phyloP scores from a whole-genome alignment of 2,329 filamentous ascomycete species.

The Colletotrichum neosansevieriae region DNA sequence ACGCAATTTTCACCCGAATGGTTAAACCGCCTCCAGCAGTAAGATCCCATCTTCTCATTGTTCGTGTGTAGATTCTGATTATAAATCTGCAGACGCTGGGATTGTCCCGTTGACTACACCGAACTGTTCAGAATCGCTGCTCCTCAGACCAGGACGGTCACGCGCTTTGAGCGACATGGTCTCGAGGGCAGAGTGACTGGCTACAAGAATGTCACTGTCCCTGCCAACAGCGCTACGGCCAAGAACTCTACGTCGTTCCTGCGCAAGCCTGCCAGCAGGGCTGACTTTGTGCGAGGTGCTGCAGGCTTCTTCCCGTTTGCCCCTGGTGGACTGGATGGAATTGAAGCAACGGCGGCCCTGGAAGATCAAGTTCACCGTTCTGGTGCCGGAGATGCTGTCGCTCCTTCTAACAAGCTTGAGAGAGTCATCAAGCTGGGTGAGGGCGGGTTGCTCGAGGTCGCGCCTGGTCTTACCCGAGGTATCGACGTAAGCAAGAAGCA shows the following conservation, averaged over 20 bases:
- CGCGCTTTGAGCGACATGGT: slow-evolving; percentile 90
- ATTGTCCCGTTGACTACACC: slow-evolving; percentile 82
- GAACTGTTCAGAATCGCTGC: slow-evolving; percentile 88
- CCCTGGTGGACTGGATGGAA: slow-evolving; percentile 87
- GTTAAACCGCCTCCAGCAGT: slow-evolving; percentile 90
- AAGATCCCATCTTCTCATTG: slow-evolving; percentile 40
- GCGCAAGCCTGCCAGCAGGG: slow-evolving; percentile 85
- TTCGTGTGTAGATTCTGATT: background rate
- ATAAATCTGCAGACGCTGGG: slow-evolving; percentile 70
- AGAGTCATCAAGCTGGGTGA: slow-evolving; percentile 88
- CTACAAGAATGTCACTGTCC: slow-evolving; percentile 93
- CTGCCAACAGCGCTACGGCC: slow-evolving; percentile 87
- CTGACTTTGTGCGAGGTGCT: slow-evolving; percentile 92
- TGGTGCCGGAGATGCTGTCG: slow-evolving; percentile 55
- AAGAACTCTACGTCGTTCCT: slow-evolving; percentile 94
- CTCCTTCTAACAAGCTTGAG: slow-evolving; percentile 71
- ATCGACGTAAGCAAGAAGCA: slow-evolving; percentile 76
- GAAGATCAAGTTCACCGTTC: slow-evolving; percentile 76
- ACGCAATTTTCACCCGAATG: slow-evolving; percentile 84
- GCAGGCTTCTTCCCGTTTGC: slow-evolving; percentile 96
- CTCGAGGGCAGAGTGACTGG: slow-evolving; percentile 93
- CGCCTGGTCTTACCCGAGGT: slow-evolving; percentile 85
- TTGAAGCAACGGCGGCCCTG: slow-evolving; percentile 85
- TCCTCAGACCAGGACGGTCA: slow-evolving; percentile 94
- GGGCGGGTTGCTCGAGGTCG: slow-evolving; percentile 81